Conservation (phyloP, 768 basidiomycete genomes). For the Auricularia sp. region DNA sequence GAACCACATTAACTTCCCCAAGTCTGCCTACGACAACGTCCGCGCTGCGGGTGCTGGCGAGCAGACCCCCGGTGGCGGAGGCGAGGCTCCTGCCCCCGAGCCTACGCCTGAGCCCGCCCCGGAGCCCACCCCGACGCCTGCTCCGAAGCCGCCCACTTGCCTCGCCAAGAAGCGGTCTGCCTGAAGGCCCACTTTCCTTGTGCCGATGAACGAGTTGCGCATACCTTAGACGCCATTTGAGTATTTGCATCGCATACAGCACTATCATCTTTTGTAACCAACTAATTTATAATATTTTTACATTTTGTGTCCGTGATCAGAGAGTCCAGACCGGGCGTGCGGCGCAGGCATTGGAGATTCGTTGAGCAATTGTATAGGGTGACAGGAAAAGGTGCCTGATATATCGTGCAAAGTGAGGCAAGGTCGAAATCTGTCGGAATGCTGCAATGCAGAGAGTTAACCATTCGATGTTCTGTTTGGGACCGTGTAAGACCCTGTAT, state of each 20-base stretch:
- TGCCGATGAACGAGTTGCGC: neutral
- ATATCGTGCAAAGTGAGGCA: no score
- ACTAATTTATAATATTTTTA: neutral
- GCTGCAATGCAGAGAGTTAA: no score
- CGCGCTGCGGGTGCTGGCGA: neutral
- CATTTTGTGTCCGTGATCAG: no score
- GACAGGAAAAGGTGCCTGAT: no score
- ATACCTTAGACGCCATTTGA: neutral
- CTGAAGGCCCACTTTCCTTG: neutral
- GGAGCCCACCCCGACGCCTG: neutral
- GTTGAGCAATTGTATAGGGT: no score
- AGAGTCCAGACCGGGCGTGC: no score
- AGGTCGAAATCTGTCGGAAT: no score
- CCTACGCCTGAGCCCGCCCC: neutral
- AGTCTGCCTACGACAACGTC: slow-evolving; percentile 5
- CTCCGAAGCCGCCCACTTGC: neutral
- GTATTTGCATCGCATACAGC: neutral
- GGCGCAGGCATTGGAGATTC: no score
- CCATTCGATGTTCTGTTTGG: no score
- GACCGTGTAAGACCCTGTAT: no score
- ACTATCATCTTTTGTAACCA: neutral
- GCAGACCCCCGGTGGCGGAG: neutral
- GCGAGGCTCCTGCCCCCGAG: neutral
- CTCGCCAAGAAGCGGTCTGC: neutral
- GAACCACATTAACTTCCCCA: slow-evolving; percentile 8